Evolutionary conservation across 2,329 filamentous ascomycete genomes (phyloP), one percentile per base, ranked within the genome.

Genomic region (Hymenoscyphus linearis): DNA sequence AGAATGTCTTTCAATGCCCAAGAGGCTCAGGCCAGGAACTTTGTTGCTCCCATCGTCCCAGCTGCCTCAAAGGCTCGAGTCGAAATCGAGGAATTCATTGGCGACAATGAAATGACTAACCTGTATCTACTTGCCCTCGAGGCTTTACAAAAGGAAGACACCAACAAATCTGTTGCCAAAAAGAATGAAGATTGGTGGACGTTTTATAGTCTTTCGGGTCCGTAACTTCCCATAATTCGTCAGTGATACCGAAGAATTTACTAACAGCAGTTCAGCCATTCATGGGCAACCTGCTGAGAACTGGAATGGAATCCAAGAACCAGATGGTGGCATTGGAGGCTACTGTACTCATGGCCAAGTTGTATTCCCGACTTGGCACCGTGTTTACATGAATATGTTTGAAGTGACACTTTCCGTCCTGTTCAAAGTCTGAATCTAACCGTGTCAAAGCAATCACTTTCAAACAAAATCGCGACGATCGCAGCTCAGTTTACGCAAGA

Each of bases 321-420:
- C 56, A 36, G 22, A 34, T 34, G 56, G 47, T 10, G 25, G 22
- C 12, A 14, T 52, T 9, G 37, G 40, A 1, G 40, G 44, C 3
- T 58, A 58, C n/a, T 58, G 56, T 14, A 52, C 26, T 14, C 56
- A 58, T 14, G 47, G 47, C 14, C 26, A 22, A 26, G 25, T 35
- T n/a, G 35, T 36, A 12, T 58, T 58, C 14, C 56, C 56, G 25
- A 58, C 56, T 25, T 58, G 56, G 56, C 56, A 58, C 18, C 56
- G 56, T 52, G 27, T 34, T 7, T 58, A 58, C 13, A 58, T 58
- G 40, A 50, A 52, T 7, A 34, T 58, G 25, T 58, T 52, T 52
- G 56, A 58, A 27, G 56, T 52, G 34, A 56, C 14, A 18, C 31
- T 22, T 56, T 14, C 25, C 2, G 6, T 37, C 1, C 9, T 25